Conservation (phyloP, 1,139 yeast species). For the Candida dubliniensis region DNA sequence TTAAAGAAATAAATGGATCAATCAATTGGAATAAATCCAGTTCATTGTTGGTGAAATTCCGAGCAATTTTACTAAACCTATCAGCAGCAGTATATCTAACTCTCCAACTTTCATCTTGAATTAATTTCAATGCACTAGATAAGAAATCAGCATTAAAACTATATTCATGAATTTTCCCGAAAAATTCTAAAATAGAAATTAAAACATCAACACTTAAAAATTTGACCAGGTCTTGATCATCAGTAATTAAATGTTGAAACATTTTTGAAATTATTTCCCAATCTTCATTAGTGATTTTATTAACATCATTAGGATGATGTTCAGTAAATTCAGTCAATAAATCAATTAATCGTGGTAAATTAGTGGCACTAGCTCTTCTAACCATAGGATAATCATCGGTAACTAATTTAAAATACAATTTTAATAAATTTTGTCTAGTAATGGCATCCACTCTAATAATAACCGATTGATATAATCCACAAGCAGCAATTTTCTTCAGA, state of each 20-base stretch:
- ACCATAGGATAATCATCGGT: constrained; percentile 98
- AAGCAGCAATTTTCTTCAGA: constrained; percentile 86
- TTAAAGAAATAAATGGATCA: constrained; percentile 69
- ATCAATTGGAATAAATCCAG: constrained; percentile 56
- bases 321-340: constrained; percentile 46
- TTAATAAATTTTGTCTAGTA: constrained; percentile 60
- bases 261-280: constrained; percentile 77
- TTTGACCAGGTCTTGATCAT: constrained; percentile 94
- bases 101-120: constrained; percentile 94
- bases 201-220: constrained; percentile 85
- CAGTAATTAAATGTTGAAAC: constrained; percentile 78
- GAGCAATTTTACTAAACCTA: constrained; percentile 73
- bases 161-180: constrained; percentile 55
- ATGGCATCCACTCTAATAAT: constrained; percentile 59
- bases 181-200: constrained; percentile 66
- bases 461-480: constrained; percentile 81
- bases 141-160: constrained; percentile 63
- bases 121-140: constrained; percentile 58
- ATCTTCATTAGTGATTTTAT: constrained; percentile 46
- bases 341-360: constrained; percentile 72
- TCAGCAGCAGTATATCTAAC: constrained; percentile 98
- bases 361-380: constrained; percentile 87
- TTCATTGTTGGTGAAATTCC: constrained; percentile 57
- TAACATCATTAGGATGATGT: constrained; percentile 20
- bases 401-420: constrained; percentile 66